Evolutionary conservation across 2,329 filamentous ascomycete species (phyloP), one percentile per base, ranked within the genome.

Genomic region (Alternaria hordeiaustralica): DNA sequence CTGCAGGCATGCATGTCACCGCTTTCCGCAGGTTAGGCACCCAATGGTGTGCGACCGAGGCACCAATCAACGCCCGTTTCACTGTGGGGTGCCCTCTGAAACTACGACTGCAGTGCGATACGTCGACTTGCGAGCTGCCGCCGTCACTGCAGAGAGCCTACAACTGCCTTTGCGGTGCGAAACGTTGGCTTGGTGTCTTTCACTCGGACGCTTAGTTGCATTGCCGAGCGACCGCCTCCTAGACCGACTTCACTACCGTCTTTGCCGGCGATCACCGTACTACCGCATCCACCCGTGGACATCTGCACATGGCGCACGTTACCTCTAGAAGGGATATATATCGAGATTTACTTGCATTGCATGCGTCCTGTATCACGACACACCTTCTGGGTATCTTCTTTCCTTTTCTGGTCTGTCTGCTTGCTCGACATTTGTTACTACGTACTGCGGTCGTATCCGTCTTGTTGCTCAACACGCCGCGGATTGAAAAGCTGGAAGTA

Each of bases 271-370:
- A 41, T 41, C 36, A 41, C 36, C n/a, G 36, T 11, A 18, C 36
- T 41, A 41, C 36, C 36, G 36, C 36, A 41, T 41, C 36, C 36
- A 41, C 36, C 36, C 36, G 36, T 41, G 36, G 9, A 41, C 36
- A 41, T 41, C n/a, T 41, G 64, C 73, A 78, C 72, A 77, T 77
- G 74, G 74, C 65, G 68, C 61, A 70, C 65, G 70, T 75, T 72
- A 74, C 74, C 62, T 70, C 62, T 60, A 20, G 63, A 65, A 64
- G 70, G 54, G 66, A 74, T 75, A 76, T 70, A 74, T 72, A 73
- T 74, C 68, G 63, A 73, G 73, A 73, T 73, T 74, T 69, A 71
- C 71, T 73, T 75, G 74, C 74, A 77, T 77, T 75, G 69, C 71
- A 75, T 77, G 71, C 69, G 70, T 69, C 63, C 67, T 71, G 75